phyloP scores from a whole-genome alignment of 352 stramenopile species.

The Globisporangium sylvaticum region DNA sequence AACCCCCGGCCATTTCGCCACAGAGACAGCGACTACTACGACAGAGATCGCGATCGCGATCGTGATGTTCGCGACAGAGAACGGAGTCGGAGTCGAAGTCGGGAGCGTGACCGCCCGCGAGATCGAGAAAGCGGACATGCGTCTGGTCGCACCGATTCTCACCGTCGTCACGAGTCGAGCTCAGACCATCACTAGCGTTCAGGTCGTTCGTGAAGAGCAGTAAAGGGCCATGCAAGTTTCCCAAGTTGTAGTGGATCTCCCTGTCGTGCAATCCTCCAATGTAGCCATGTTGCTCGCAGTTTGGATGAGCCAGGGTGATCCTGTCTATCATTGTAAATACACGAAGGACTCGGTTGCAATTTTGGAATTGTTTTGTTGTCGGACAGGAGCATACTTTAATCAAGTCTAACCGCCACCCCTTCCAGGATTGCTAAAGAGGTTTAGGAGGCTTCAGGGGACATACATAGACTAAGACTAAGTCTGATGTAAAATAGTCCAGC shows the following conservation, averaged over 20 bases:
- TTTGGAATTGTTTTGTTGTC: not conserved
- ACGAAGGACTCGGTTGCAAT: not conserved
- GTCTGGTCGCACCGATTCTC: constrained; percentile 2
- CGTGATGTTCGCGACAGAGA: constrained; percentile 14
- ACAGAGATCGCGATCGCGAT: constrained; percentile 22
- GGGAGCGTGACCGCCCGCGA: constrained; percentile 14
- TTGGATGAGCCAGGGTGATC: not conserved
- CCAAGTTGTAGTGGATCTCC: not conserved
- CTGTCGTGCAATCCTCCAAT: not conserved
- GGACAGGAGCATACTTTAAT: not conserved
- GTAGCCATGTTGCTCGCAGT: constrained; percentile 1
- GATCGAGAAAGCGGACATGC: constrained; percentile 14
- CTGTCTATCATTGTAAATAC: not conserved
- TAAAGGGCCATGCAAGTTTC: not conserved
- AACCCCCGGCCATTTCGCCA: constrained; percentile 11
- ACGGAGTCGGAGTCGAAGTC: constrained; percentile 18
- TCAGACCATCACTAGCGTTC: not conserved
- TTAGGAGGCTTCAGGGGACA: not conserved
- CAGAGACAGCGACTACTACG: constrained; percentile 24
- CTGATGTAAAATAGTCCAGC: not conserved
- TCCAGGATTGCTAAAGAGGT: not conserved
- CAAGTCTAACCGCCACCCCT: not conserved
- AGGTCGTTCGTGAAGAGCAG: not conserved
- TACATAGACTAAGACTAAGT: not conserved
- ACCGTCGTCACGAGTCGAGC: constrained; percentile 1